Evolutionary conservation across 2,329 filamentous ascomycete species (phyloP).

Genomic region (Samsoniella hepiali): DNA sequence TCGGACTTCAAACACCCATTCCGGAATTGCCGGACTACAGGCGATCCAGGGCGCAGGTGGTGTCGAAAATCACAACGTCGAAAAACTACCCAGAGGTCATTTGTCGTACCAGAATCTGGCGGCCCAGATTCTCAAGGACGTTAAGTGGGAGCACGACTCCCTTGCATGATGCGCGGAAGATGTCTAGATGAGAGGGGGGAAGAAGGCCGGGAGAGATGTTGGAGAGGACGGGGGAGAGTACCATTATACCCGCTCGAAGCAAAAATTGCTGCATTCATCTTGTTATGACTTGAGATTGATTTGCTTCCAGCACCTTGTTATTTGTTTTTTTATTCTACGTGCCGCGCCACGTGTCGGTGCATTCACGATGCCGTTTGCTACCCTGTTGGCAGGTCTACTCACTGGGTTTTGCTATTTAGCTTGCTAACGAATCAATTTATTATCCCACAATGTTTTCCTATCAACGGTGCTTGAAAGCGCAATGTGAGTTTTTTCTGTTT

Average conservation of each 20-base stretch:
- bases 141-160: slow-evolving; percentile 67
- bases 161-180: not conserved
- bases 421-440: not conserved
- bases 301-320: slow-evolving; percentile 15
- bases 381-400: slow-evolving; percentile 2
- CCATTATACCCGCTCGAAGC: slow-evolving; percentile 17
- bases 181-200: not conserved
- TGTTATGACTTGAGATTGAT: slow-evolving; percentile 15
- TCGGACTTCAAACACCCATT: slow-evolving; percentile 75
- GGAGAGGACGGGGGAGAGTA: not conserved
- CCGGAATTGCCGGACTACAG: slow-evolving; percentile 82
- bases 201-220: too few relatives aligned
- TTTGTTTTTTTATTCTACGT: not conserved
- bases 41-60: slow-evolving; percentile 62
- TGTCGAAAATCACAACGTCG: slow-evolving; percentile 67
- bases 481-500: not conserved
- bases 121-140: slow-evolving; percentile 62
- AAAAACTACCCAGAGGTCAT: slow-evolving; percentile 64
- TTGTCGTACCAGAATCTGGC: slow-evolving; percentile 66
- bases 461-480: too few relatives aligned
- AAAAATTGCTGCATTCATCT: slow-evolving; percentile 14
- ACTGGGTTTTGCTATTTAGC: slow-evolving; percentile 10
- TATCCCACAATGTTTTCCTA: not conserved
- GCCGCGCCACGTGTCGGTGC: slow-evolving; percentile 1
- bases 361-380: not conserved